Base-by-base conservation (phyloP, 139 green algal genomes). In the Chlamydomonas sphaeroides region DNA sequence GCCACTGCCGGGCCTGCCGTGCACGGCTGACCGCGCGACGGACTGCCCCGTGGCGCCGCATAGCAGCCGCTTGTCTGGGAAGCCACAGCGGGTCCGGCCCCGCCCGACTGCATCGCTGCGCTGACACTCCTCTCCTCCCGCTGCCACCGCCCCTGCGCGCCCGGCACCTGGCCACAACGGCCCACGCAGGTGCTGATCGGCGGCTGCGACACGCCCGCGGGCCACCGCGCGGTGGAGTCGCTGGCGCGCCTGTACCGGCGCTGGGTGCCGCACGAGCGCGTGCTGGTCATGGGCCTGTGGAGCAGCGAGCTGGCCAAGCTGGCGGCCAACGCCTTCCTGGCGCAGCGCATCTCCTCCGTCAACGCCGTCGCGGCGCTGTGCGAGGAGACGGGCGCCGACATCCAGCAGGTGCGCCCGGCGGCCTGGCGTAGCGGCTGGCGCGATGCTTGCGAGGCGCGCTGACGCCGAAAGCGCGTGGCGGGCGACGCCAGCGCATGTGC, bases 311-410 rank as follows among this genome's bases (percentile, higher is more conserved):
- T 99, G 49, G 94, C 95, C 53, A 99, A 99, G 94, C 90, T 99
- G 36, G 95, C 96, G 6, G 96, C 96, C 80, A 99, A 98, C 79
- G 96, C 96, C 51, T 97, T 99, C 83, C 92, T 98, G 59, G 97
- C 97, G 41, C 97, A 99, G 89, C 89, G 97, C 80, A 98, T 99
- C 72, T 98, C 94, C n/a, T 99, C 96, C 65, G 92, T 99, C 81
- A 99, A 99, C 90, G 89, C 97, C 78, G 98, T 99, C 72, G 97
- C 93, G 26, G 97, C 97, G 3, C 91, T 99, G 5, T 99, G 97
- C 80, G 97, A 99, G 86, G 92, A 93, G 36, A 99, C 97, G 5
- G 89, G 90, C 39, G 97, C 97, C 5, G 95, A 99, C 77, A 95
- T 99, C 26, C 80, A 92, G 80, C 87, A 98, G 89, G 94, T 97